Base-by-base conservation (phyloP, 768 basidiomycete species). In the Termitomyces sp. region DNA sequence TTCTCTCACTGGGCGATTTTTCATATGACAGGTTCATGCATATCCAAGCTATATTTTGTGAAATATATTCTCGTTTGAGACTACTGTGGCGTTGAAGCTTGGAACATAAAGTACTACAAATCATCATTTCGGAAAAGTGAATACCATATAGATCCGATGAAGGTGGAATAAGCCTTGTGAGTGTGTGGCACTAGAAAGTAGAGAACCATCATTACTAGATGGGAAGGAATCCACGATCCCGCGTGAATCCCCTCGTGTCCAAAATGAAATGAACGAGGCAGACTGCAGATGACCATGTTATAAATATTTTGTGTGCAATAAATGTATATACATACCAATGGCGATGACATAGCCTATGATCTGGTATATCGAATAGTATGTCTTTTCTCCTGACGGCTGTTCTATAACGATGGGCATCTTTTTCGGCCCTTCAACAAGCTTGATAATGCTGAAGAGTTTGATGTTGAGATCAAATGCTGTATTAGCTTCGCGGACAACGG, bases 201-300 rank as follows among this genome's bases (percentile, higher is more conserved):
- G 30, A 7, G 30, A 7, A 30, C 30, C 30, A 30, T 30, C 79
- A 81, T 53, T 72, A 68, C 62, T 75, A 74, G 8, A 74, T 46
- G 7, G 72, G 71, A 22, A 77, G 59, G 22, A 79, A 78, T 14
- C 80, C 80, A n/a, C 61, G 66, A 39, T 74, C 67, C 27, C 80
- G 80, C 0, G 77, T 80, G 58, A 80, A 77, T 5, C 80, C 79
- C 30, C 76, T 71, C 14, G 76, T 66, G 24, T 79, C 79, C 27
- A 83, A 67, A 8, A 76, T 37, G 56, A 82, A 82, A 62, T 82
- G 82, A 3, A 77, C 78, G 18, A 82, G 55, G 47, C 79, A 81
- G 44, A 80, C 77, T 72, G 68, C 12, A 27, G 24, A 53, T 26
- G 22, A n/a, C 27, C 7, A 46, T n/a, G n/a, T n/a, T n/a, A n/a